Conservation (phyloP, 768 basidiomycete species). For the Auricularia sp. region DNA sequence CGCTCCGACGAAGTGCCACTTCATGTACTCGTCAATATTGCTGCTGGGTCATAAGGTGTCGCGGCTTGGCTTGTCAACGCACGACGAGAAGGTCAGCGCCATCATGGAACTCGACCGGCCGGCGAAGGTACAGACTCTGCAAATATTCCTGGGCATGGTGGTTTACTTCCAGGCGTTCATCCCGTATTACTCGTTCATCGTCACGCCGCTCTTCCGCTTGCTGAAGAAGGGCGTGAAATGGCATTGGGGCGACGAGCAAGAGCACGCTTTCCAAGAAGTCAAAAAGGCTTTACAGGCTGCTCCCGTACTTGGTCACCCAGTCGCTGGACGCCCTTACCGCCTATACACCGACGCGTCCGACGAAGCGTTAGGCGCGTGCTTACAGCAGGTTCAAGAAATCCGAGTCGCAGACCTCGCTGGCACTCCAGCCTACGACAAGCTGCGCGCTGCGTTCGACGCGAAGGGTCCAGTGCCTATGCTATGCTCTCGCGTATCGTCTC, state of each 20-base stretch:
- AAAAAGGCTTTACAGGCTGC: constrained; percentile 23
- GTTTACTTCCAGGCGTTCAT: too few species aligned
- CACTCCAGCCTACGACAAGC: constrained; percentile 13
- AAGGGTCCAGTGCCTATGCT: constrained; percentile 4
- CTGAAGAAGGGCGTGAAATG: constrained; percentile 11
- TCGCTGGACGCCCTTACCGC: constrained; percentile 21
- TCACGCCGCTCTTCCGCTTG: too few species aligned
- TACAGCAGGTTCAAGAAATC: constrained; percentile 20
- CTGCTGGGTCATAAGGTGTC: too few species aligned
- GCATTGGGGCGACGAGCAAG: constrained; percentile 17
- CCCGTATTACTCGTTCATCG: too few species aligned
- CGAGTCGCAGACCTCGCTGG: constrained; percentile 14
- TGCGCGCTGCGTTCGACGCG: constrained; percentile 8
- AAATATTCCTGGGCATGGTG: too few species aligned
- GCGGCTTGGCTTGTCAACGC: too few species aligned
- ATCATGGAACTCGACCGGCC: too few species aligned
- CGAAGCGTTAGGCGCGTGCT: constrained; percentile 21
- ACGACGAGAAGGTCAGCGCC: too few species aligned
- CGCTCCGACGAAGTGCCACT: too few species aligned
- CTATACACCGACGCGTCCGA: constrained; percentile 12
- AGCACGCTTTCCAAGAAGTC: constrained; percentile 19
- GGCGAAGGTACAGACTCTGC: too few species aligned
- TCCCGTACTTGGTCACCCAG: constrained; percentile 25
- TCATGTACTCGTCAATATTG: too few species aligned
- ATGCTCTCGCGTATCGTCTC: constrained; percentile 6